Evolutionary conservation across 257 asterid species (phyloP).

Genomic region (Penstemon newberryi): DNA sequence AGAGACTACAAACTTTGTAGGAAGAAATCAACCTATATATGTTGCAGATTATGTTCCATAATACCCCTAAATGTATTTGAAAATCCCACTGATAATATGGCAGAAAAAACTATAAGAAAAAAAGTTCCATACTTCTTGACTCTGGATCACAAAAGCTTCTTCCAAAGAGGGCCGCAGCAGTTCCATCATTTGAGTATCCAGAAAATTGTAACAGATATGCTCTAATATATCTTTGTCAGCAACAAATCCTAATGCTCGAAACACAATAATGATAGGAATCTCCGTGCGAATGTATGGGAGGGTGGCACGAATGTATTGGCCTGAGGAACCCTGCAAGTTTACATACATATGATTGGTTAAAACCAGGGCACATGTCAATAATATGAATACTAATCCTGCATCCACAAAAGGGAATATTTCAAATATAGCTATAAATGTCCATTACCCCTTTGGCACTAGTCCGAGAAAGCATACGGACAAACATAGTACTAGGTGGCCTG

Average conservation of each 20-base stretch:
- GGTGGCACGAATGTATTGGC: conserved; percentile 94
- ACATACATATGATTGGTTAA: neutral
- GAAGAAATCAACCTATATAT: too few species aligned
- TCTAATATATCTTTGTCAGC: conserved; percentile 97
- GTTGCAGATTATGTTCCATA: neutral
- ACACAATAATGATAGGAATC: conserved; percentile 91
- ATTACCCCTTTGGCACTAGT: conserved; percentile 98
- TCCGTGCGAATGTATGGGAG: conserved; percentile 94
- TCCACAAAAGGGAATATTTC: conserved; percentile 4
- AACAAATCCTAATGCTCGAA: conserved; percentile 92
- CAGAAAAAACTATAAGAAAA: conserved; percentile 1
- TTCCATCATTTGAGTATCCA: conserved; percentile 97
- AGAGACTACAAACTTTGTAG: neutral
- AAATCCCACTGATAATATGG: neutral
- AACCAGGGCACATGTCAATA: conserved; percentile 3
- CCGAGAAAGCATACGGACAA: conserved; percentile 96
- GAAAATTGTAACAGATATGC: conserved; percentile 90
- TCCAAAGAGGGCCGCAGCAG: conserved; percentile 93
- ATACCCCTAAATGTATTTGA: conserved; percentile 13
- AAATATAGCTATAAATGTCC: neutral
- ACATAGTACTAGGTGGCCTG: conserved; percentile 97
- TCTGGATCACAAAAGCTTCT: conserved; percentile 98
- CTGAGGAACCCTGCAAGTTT: conserved; percentile 85
- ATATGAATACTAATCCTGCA: neutral
- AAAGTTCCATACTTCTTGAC: conserved; percentile 65